Conservation (phyloP, 1,139 yeast species). For the Taphrina flavorubra region DNA sequence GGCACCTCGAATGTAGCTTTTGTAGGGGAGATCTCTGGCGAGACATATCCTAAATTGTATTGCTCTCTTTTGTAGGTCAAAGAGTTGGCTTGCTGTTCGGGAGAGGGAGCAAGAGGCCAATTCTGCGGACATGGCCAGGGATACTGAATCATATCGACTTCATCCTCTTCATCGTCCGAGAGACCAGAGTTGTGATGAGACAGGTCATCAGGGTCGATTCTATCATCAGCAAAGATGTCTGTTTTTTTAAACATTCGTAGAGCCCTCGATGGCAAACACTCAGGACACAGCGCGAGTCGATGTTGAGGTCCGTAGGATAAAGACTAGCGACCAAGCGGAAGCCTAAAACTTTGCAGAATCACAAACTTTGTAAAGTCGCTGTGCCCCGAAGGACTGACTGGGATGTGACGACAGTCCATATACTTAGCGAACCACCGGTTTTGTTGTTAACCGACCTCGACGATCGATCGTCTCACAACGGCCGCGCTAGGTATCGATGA, state of each 20-base stretch:
- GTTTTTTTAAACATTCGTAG: background rate
- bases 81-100: background rate
- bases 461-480: no score
- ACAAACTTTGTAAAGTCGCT: no score
- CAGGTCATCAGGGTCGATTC: constrained; percentile 6
- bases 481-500: no score
- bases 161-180: background rate
- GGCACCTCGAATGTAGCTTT: background rate
- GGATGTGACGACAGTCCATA: no score
- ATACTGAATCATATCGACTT: constrained; percentile 14
- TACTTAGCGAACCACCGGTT: no score
- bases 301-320: no score
- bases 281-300: no score
- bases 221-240: background rate
- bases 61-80: background rate
- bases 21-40: constrained; percentile 7
- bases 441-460: no score
- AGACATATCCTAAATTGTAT: background rate
- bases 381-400: no score
- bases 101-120: constrained; percentile 18
- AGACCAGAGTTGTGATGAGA: background rate
- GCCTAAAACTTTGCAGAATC: no score
- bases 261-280: no score
- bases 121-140: constrained; percentile 24
- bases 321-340: no score